Base-by-base conservation (phyloP, 2,329 filamentous ascomycete genomes). In the Fusarium hostae region DNA sequence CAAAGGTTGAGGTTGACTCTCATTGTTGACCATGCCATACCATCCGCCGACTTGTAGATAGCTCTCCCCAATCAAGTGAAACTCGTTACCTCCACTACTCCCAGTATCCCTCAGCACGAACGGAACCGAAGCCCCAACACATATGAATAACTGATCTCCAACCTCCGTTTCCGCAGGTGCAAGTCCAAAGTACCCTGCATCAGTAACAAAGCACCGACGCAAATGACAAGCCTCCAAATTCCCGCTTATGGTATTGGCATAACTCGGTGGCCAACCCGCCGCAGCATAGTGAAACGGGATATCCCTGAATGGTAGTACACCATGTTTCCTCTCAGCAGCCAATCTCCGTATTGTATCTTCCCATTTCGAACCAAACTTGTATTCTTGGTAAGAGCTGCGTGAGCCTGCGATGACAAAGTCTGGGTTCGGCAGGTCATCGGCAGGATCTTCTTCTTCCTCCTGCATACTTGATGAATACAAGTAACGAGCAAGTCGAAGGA, bases 91-190 rank as follows among this genome's bases (percentile, higher is more conserved):
- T 20, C 4, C 13, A 26, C 10, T 16, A 1, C 1, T 5, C 0
- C 5, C 0, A 8, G 3, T 20, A 0, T 16, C 22, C 3, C 34
- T 8, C 9, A 40, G 13, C 0, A 16, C 5, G 1, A 47, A 61
- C 0, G 59, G 40, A 28, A 26, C 20, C 0, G 26, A 10, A 2
- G 40, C 22, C 0, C 52, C 51, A 40, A 58, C 13, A 8, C 26
- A 58, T 8, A 26, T 1, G 0, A n/a, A 28, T 0, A 47, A 2
- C 0, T 24, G 10, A 10, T 61, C 41, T 1, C 51, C 59, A 3
- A 58, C 9, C 13, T 47, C 4, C 2, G 40, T 5, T 28, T 57
- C 50, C 3, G 40, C 32, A 5, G 58, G 39, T 2, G 50, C 40
- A 3, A 61, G 9, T 2, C 50, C 32, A 5, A 37, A 57, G 13